These are phyloP conservation scores for Wickerhamiella galacta DNA, from an alignment of 805 yeast species.

Conservation along the genomic window DNA sequence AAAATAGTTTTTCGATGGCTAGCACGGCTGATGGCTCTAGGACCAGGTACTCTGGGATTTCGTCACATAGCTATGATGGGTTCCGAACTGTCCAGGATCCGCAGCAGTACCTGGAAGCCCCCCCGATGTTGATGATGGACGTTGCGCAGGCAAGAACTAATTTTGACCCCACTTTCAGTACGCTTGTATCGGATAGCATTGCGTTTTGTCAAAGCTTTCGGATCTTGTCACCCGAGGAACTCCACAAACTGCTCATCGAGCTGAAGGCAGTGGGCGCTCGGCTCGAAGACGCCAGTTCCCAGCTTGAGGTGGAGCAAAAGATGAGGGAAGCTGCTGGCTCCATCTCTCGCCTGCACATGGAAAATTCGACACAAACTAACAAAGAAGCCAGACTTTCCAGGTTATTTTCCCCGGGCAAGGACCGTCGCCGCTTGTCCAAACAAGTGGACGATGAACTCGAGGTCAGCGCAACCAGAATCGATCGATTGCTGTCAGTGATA, in stretches of 20 bases:
- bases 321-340: slow-evolving; percentile 17
- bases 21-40: too few relatives aligned
- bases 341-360: slow-evolving; percentile 10
- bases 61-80: too few relatives aligned
- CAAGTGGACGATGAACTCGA: slow-evolving; percentile 16
- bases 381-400: slow-evolving; percentile 1
- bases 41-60: too few relatives aligned
- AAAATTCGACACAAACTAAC: neutral
- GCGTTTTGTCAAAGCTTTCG: slow-evolving; percentile 8
- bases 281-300: slow-evolving; percentile 9
- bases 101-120: slow-evolving; percentile 15
- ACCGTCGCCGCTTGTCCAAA: neutral
- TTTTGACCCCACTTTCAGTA: neutral
- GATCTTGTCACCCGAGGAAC: slow-evolving; percentile 10
- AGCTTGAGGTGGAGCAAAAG: slow-evolving; percentile 13
- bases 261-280: slow-evolving; percentile 7
- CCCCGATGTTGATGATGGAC: slow-evolving; percentile 13
- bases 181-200: slow-evolving; percentile 12
- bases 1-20: too few relatives aligned
- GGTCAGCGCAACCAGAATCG: slow-evolving; percentile 8
- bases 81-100: slow-evolving; percentile 7
- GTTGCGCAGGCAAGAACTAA: too few relatives aligned
- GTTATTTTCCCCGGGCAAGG: slow-evolving; percentile 1
- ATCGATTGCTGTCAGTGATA: slow-evolving; percentile 7
- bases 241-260: slow-evolving; percentile 10